These are phyloP conservation scores for Physcomitrium patens DNA, from an alignment of 225 moss, liverwort and hornwort genomes.

Conservation along the genomic window DNA sequence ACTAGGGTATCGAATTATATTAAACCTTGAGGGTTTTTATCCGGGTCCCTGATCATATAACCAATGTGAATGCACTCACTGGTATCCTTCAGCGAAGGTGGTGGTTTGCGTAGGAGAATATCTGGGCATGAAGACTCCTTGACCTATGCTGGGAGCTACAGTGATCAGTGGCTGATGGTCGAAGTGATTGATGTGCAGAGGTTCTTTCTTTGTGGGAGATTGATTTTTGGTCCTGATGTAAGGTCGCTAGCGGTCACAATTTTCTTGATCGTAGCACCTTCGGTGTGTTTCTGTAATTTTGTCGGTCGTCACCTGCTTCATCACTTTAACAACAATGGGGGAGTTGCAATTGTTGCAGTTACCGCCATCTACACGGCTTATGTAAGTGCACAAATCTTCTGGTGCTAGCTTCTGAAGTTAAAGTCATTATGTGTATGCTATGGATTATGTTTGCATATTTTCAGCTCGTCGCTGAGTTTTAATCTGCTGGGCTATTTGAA, in stretches of 20 bases:
- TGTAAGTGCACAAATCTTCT: constrained; percentile 36
- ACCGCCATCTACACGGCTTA: constrained; percentile 51
- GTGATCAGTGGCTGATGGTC: not conserved
- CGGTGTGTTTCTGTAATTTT: constrained; percentile 60
- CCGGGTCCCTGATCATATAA: not conserved
- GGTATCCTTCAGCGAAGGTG: not conserved
- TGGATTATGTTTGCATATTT: too few relatives aligned
- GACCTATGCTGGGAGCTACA: not conserved
- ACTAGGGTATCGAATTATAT: too few relatives aligned
- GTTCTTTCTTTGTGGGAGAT: constrained; percentile 73
- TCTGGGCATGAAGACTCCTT: not conserved
- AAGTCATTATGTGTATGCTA: too few relatives aligned
- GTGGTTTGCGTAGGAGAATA: not conserved
- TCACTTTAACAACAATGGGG: constrained; percentile 40
- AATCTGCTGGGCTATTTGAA: too few relatives aligned
- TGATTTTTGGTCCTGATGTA: constrained; percentile 80
- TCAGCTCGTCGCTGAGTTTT: too few relatives aligned
- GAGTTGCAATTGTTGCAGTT: constrained; percentile 53
- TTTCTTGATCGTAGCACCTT: constrained; percentile 65
- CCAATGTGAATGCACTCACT: not conserved
- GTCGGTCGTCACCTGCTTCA: constrained; percentile 53
- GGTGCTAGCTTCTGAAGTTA: too few relatives aligned
- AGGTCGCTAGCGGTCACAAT: constrained; percentile 67
- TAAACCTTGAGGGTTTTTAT: not conserved
- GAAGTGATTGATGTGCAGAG: constrained; percentile 47